Base-by-base conservation (phyloP, 441 rosid species). In the Populus tomentosa region DNA sequence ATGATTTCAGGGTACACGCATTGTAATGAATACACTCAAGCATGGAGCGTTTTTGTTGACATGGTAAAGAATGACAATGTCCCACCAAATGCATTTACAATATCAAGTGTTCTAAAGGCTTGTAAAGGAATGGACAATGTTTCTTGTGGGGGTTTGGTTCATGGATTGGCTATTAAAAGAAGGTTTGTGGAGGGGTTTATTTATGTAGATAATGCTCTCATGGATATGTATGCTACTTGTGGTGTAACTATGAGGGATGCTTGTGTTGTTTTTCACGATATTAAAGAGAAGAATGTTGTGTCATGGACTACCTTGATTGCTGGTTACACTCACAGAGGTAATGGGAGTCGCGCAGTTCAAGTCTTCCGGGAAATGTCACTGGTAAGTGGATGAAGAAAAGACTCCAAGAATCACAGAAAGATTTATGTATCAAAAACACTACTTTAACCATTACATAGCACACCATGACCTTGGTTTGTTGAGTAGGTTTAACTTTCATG, bases 281-380 rank as follows among this genome's bases (percentile, higher is more conserved):
- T 92, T 76, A 80, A 81, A 62, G 83, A 63, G 69, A 96, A 88
- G 76, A 92, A 85, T 84, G 88, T 77, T 10, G 97, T 90, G 53
- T 85, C 96, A 0, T 94, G 99, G 98, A 96, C 99, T 70, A 89
- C 88, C 24, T 65, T 94, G 81, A 91, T 96, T 75, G 78, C 97
- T 20, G 98, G 96, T 5, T 94, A 87, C 77, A 90, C 98, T 30
- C 99, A 96, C 71, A 81, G 85, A 32, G 97, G 96, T 70, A 85
- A 86, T 81, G 94, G 91, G 72, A 69, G 80, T 77, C 86, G 82
- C 4, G 98, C 88, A 65, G 87, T 96, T 38, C 81, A 80, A 77
- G 78, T 92, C 67, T 96, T 88, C 80, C 82, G 83, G 82, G 82
- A 90, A 81, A 96, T 96, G 95, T 56, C 91, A 56, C 62, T 76